Conservation (phyloP, 2,329 filamentous ascomycete species). For the Colletotrichum chrysophilum region DNA sequence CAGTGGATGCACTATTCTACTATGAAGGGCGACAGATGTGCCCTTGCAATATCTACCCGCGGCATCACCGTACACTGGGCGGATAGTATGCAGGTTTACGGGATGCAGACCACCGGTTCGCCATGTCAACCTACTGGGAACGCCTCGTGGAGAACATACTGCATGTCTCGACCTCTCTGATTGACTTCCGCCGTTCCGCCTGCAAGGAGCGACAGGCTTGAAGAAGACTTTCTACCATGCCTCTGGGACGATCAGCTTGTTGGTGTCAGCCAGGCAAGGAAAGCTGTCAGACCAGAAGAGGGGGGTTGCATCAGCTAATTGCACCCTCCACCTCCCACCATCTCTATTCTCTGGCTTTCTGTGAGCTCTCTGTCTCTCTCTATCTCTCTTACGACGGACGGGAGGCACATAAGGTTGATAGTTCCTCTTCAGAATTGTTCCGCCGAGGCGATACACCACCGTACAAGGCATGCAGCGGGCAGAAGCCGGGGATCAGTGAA, state of each 20-base stretch:
- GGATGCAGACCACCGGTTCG: not conserved
- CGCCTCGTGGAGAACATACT: conserved; percentile 12
- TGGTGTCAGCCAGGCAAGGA: not conserved
- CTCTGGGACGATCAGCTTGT: not conserved
- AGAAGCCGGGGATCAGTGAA: not conserved
- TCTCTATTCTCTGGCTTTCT: not conserved
- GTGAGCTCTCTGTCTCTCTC: not conserved
- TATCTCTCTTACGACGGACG: not conserved
- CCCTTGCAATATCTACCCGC: not conserved
- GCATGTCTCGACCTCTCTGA: conserved; percentile 16
- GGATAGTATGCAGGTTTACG: not conserved
- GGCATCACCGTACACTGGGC: not conserved
- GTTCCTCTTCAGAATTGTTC: not conserved
- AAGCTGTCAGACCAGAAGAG: not conserved
- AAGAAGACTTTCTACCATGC: conserved; percentile 9
- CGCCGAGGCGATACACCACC: not conserved
- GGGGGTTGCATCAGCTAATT: conserved; percentile 7
- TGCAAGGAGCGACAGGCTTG: conserved; percentile 15
- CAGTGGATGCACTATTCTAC: not conserved
- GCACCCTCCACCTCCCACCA: not conserved
- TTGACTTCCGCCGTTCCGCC: conserved; percentile 17
- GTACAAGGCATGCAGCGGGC: not conserved
- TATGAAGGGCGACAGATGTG: not conserved
- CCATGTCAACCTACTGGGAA: not conserved
- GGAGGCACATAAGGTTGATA: not conserved